These are phyloP conservation scores for Suhomyces terraborum DNA, from an alignment of 1,139 yeast species.

Conservation along the genomic window DNA sequence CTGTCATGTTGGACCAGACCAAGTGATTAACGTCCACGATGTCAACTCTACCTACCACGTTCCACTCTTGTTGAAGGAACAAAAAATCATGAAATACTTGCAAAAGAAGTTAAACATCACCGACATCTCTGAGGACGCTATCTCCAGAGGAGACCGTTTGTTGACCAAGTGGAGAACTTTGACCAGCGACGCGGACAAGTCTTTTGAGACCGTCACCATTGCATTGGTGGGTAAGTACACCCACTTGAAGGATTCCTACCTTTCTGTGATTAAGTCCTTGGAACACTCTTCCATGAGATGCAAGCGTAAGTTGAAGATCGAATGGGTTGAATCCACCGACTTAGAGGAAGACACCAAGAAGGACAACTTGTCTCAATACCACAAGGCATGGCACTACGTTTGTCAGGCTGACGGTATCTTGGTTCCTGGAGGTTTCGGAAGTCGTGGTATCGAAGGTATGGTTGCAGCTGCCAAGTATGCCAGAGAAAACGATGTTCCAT, in stretches of 20 bases:
- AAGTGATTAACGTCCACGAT: constrained; percentile 95
- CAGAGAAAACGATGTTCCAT: constrained; percentile 90
- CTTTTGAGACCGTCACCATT: constrained; percentile 85
- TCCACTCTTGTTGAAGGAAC: constrained; percentile 86
- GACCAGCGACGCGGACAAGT: constrained; percentile 75
- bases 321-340: constrained; percentile 95
- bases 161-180: constrained; percentile 78
- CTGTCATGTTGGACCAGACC: constrained; percentile 97
- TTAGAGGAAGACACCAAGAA: constrained; percentile 73
- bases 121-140: constrained; percentile 56
- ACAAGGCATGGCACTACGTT: constrained; percentile 92
- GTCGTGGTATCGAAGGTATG: constrained; percentile 98
- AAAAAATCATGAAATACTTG: constrained; percentile 77
- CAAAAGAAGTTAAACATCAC: constrained; percentile 65
- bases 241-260: constrained; percentile 89
- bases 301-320: constrained; percentile 77
- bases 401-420: constrained; percentile 96
- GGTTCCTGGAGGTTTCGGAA: constrained; percentile 98
- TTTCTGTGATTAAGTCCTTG: constrained; percentile 90
- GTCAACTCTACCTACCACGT: constrained; percentile 97
- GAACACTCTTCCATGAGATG: constrained; percentile 96
- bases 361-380: constrained; percentile 72
- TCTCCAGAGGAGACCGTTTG: constrained; percentile 64
- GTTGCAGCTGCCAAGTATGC: constrained; percentile 96
- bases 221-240: constrained; percentile 98